phyloP scores from a whole-genome alignment of 306 rosid genomes.

The Prinsepia uniflora region DNA sequence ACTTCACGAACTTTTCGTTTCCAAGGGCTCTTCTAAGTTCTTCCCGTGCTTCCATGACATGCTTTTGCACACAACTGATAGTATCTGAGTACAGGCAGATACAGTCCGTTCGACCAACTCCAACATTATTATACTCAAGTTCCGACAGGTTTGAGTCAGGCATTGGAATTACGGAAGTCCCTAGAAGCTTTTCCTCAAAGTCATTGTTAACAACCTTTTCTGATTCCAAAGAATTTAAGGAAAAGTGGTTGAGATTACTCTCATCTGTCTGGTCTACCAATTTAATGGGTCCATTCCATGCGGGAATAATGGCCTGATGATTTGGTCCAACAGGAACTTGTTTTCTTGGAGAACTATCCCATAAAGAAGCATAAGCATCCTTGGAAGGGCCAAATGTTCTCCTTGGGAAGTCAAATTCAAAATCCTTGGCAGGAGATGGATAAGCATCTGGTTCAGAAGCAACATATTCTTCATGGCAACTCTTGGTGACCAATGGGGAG shows the following conservation, averaged over 20 bases:
- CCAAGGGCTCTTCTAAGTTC: slow-evolving; percentile 40
- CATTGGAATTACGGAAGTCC: slow-evolving; percentile 38
- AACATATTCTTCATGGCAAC: slow-evolving; percentile 40
- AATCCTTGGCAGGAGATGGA: slow-evolving; percentile 30
- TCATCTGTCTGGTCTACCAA: slow-evolving; percentile 14
- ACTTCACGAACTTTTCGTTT: slow-evolving; percentile 35
- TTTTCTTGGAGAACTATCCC: slow-evolving; percentile 34
- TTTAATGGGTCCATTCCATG: slow-evolving; percentile 30
- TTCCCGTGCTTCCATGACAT: slow-evolving; percentile 41
- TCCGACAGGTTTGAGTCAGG: slow-evolving; percentile 21
- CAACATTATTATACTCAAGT: slow-evolving; percentile 12
- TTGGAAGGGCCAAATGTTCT: slow-evolving; percentile 31
- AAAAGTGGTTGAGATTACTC: slow-evolving; percentile 2
- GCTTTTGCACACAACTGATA: slow-evolving; percentile 45
- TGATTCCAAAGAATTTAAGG: slow-evolving; percentile 10
- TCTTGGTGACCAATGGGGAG: slow-evolving; percentile 18
- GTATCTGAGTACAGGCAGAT: slow-evolving; percentile 37
- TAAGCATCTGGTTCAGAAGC: slow-evolving; percentile 29
- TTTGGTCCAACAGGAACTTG: slow-evolving; percentile 46
- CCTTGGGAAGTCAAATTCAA: slow-evolving; percentile 31
- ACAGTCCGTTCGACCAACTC: slow-evolving; percentile 37
- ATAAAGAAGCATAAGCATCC: slow-evolving; percentile 25
- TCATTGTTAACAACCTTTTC: neutral
- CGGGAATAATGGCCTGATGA: slow-evolving; percentile 50
- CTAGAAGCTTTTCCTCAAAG: slow-evolving; percentile 40